Evolutionary conservation across 805 yeast genomes (phyloP).

Genomic region (Spencermartinsiella europaea): DNA sequence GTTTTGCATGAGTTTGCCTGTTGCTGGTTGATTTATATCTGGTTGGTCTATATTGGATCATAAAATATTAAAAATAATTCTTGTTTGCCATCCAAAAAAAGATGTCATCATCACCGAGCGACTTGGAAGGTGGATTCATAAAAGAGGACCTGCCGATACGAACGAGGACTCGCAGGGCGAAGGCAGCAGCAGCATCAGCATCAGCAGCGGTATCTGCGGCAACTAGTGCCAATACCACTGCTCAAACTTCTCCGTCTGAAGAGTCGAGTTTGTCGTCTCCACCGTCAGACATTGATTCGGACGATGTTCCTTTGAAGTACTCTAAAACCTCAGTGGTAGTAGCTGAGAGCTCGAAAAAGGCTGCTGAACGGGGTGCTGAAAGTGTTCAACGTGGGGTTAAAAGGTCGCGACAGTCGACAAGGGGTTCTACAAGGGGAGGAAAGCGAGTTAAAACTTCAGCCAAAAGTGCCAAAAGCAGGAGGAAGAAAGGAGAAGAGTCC

Average conservation of each 20-base stretch:
- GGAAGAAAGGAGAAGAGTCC: background rate
- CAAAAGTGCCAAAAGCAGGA: background rate
- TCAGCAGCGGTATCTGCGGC: background rate
- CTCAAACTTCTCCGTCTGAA: background rate
- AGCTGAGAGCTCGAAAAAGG: background rate
- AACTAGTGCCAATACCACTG: background rate
- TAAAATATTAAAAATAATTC: too few relatives aligned
- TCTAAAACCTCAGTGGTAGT: background rate
- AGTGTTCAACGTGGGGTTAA: background rate
- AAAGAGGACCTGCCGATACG: background rate
- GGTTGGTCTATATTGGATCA: too few relatives aligned
- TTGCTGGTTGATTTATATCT: too few relatives aligned
- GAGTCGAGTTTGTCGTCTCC: slow-evolving; percentile 1
- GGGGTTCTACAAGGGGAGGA: background rate
- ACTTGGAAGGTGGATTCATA: background rate
- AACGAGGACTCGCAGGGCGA: background rate
- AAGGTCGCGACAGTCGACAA: background rate
- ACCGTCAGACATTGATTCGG: background rate
- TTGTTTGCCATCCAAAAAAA: background rate
- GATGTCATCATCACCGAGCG: background rate
- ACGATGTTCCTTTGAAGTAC: background rate
- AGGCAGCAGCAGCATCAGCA: background rate
- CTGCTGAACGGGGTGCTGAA: background rate
- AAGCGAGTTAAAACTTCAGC: background rate
- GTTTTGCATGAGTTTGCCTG: too few relatives aligned